Conservation (phyloP, 2,329 filamentous ascomycete species). For the Xylariomycetidae sp. region DNA sequence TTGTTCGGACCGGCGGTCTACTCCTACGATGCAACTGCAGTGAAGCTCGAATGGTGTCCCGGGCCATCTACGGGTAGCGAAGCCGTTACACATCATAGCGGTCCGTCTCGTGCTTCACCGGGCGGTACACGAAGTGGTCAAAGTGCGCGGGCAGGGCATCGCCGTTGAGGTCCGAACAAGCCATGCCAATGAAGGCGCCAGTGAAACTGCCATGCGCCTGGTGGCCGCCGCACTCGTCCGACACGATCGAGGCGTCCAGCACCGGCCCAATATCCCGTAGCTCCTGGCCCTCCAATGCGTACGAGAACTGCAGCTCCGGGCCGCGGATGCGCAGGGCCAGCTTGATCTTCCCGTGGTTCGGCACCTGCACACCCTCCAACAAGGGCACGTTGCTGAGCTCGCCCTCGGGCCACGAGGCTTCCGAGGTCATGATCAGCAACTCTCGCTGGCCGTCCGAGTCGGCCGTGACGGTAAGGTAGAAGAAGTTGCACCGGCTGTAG, state of each 20-base stretch:
- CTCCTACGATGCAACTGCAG: too few species aligned
- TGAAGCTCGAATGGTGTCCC: neutral
- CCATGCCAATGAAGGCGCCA: conserved; percentile 53
- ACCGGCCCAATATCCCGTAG: conserved; percentile 47
- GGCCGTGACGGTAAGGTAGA: conserved; percentile 55
- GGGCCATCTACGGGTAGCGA: too few species aligned
- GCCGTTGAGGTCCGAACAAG: conserved; percentile 51
- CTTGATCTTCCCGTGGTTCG: conserved; percentile 47
- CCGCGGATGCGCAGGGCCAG: conserved; percentile 48
- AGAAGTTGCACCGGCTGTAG: conserved; percentile 60
- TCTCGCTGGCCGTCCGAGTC: conserved; percentile 50
- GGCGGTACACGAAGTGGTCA: conserved; percentile 46
- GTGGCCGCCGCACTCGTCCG: conserved; percentile 59
- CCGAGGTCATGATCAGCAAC: conserved; percentile 49
- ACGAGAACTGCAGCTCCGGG: conserved; percentile 48
- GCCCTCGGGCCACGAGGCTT: conserved; percentile 49
- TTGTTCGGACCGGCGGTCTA: too few species aligned
- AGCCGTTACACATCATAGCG: conserved; percentile 44
- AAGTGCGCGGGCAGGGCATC: conserved; percentile 40
- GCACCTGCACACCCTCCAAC: conserved; percentile 39
- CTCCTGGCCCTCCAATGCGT: conserved; percentile 40
- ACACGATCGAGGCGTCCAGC: conserved; percentile 52
- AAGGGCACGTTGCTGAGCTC: conserved; percentile 38
- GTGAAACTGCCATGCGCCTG: conserved; percentile 58
- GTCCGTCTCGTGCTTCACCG: conserved; percentile 40